Evolutionary conservation across 495 filamentous ascomycete species (phyloP).

Genomic region (Penicillium maclennaniae): DNA sequence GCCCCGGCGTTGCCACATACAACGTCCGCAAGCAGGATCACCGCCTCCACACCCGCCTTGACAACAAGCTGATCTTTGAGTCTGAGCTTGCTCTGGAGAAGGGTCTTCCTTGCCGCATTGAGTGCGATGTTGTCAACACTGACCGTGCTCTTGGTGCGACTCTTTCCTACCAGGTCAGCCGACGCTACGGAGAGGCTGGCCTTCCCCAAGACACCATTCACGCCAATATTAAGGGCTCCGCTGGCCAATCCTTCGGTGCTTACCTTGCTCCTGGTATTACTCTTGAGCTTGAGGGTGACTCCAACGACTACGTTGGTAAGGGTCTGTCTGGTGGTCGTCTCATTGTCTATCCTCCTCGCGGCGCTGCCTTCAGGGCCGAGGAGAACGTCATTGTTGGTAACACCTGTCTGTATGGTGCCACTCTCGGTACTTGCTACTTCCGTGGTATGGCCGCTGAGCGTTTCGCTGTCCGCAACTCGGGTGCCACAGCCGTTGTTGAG

Average conservation of each 20-base stretch:
- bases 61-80: constrained; percentile 98
- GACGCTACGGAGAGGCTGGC: constrained; percentile 85
- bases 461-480: constrained; percentile 97
- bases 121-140: constrained; percentile 98
- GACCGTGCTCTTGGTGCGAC: constrained; percentile 94
- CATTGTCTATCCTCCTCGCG: constrained; percentile 92
- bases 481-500: constrained; percentile 94
- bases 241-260: constrained; percentile 96
- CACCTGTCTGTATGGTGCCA: constrained; percentile 96
- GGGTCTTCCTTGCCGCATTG: constrained; percentile 89
- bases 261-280: constrained; percentile 95
- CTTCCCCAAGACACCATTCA: constrained; percentile 94
- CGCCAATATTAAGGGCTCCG: constrained; percentile 97
- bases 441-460: constrained; percentile 95
- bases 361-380: constrained; percentile 93
- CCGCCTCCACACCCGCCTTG: constrained; percentile 84
- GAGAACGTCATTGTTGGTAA: constrained; percentile 98
- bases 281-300: constrained; percentile 93
- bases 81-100: constrained; percentile 96
- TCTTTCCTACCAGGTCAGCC: constrained; percentile 94
- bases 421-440: constrained; percentile 93
- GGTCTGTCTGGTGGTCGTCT: constrained; percentile 92
- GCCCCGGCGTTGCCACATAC: constrained; percentile 95
- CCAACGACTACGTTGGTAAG: constrained; percentile 99
- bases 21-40: constrained; percentile 99